Base-by-base conservation (phyloP, 768 basidiomycete genomes). In the Boletus reticulatus region DNA sequence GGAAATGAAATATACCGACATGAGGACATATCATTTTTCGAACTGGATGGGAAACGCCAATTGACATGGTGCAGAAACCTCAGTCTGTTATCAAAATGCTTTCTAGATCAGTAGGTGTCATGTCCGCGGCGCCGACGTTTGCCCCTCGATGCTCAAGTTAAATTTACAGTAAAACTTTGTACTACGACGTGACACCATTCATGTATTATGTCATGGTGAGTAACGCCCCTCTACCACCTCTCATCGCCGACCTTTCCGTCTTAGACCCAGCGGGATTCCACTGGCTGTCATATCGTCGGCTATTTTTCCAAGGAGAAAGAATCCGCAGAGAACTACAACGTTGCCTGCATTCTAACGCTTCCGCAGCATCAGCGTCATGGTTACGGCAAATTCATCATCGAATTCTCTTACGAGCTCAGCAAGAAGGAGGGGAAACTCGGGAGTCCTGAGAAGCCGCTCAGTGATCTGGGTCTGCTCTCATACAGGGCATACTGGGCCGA, bases 231-330 rank as follows among this genome's bases (percentile, higher is more conserved):
- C 62, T 58, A 64, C 29, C 50, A 27, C 57, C 48, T 55, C 44
- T 36, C 34, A 58, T 55, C 52, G 20, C 48, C 55, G 50, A 57
- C 55, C 38, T 31, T 27, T 42, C 32, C 43, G 22, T 48, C 59
- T 29, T 29, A 93, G 91, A 83, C 84, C 48, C 84, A 86, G 67
- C 84, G 94, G 57, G 97, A 99, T 74, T 86, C 90, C 13, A 75
- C 80, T 20, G 97, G 97, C 32, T 94, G 92, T 71, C 97, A 99
- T 70, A 75, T 97, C 62, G 89, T 99, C 61, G 96, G 96, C 24
- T 99, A 98, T 75, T 99, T 99, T 74, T 98, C 94, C 29, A 98
- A 98, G 69, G 97, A 99, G 77, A 99, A 99, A 71, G 97, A 99
- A 72, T 95, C 85, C 3, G 89, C 97, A 27, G 97, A 99, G 65